phyloP scores from a whole-genome alignment of 352 stramenopile genomes.

The Hyaloperonospora brassicae region DNA sequence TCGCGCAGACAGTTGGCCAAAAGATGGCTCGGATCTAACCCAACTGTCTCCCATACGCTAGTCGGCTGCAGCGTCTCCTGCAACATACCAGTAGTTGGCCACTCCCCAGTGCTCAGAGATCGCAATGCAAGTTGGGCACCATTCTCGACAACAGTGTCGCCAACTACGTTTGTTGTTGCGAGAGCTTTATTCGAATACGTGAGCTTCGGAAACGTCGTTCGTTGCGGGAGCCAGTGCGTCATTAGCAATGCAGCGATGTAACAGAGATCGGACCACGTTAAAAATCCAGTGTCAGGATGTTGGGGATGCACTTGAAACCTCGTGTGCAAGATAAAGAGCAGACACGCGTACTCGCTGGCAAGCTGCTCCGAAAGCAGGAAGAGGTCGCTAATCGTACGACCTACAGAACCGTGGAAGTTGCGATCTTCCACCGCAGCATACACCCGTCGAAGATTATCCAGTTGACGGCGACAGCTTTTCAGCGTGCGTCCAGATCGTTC shows the following conservation, averaged over 20 bases:
- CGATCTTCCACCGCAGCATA: constrained; percentile 68
- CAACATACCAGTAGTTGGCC: constrained; percentile 43
- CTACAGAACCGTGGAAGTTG: constrained; percentile 63
- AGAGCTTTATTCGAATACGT: constrained; percentile 8
- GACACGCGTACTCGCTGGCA: constrained; percentile 67
- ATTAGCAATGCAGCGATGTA: constrained; percentile 69
- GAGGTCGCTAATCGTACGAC: constrained; percentile 38
- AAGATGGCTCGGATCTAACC: constrained; percentile 50
- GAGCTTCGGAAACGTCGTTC: constrained; percentile 33
- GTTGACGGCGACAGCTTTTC: constrained; percentile 68
- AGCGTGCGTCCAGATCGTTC: constrained; percentile 54
- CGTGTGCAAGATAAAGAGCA: constrained; percentile 73
- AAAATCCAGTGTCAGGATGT: constrained; percentile 44
- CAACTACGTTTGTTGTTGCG: constrained; percentile 3
- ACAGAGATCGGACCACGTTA: constrained; percentile 59
- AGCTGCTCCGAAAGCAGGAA: constrained; percentile 69
- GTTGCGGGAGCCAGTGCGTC: constrained; percentile 68
- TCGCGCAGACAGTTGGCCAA: constrained; percentile 64
- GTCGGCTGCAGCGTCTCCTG: constrained; percentile 53
- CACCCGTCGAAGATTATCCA: constrained; percentile 74
- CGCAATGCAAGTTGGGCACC: constrained; percentile 40
- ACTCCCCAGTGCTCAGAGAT: constrained; percentile 22
- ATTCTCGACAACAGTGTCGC: constrained; percentile 35
- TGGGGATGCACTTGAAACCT: constrained; percentile 68
- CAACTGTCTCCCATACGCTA: constrained; percentile 50